Conservation (phyloP, 2,329 filamentous ascomycete genomes). For the Ilyonectria robusta region DNA sequence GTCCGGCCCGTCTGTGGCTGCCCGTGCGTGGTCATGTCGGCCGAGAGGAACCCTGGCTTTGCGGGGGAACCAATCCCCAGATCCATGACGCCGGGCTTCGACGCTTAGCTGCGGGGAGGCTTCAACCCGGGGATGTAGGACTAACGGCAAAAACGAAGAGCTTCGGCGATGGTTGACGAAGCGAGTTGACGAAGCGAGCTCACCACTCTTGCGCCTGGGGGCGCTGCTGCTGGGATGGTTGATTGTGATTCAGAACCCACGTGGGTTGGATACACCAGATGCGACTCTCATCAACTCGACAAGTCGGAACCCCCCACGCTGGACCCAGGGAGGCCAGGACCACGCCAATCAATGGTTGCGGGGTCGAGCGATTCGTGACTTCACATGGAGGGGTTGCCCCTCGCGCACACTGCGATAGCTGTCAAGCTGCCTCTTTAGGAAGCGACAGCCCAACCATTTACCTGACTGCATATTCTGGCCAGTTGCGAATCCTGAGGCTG, state of each 20-base stretch:
- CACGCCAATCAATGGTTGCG: conserved; percentile 28
- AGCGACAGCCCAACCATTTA: conserved; percentile 9
- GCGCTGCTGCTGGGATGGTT: background rate
- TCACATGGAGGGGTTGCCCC: conserved; percentile 9
- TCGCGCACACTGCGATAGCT: conserved; percentile 16
- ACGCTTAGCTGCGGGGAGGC: conserved; percentile 20
- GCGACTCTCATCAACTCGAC: conserved; percentile 16
- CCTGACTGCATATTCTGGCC: conserved; percentile 3
- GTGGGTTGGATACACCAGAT: conserved; percentile 24
- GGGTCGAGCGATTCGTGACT: conserved; percentile 10
- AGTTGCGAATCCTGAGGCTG: conserved; percentile 3
- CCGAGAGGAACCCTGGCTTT: conserved; percentile 39
- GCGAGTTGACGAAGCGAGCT: background rate
- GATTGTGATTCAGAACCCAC: conserved; percentile 15
- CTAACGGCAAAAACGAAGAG: background rate
- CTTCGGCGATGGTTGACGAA: background rate
- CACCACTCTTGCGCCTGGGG: background rate
- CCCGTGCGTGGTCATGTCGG: conserved; percentile 32
- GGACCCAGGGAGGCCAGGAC: background rate
- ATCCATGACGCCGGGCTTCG: conserved; percentile 12
- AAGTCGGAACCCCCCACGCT: conserved; percentile 24
- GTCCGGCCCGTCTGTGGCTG: conserved; percentile 31
- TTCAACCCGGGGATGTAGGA: background rate
- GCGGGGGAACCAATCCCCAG: conserved; percentile 14
- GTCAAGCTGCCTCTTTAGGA: conserved; percentile 28